Conservation (phyloP, 129 eudicot species). For the Centella asiatica region DNA sequence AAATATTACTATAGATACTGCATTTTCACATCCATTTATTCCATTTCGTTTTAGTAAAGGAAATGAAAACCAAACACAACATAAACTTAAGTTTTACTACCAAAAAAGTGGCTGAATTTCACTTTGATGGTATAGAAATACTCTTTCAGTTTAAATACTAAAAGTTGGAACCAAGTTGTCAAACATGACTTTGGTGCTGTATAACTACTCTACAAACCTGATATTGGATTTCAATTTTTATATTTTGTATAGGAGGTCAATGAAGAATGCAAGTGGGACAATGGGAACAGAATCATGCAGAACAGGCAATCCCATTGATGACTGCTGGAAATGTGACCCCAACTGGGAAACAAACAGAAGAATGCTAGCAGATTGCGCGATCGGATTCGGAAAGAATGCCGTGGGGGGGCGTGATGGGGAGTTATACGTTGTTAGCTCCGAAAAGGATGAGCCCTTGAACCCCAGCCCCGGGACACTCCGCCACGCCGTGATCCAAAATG, state of each 20-base stretch:
- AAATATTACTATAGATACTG: too few species aligned
- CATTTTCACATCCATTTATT: too few species aligned
- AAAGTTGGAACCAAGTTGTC: too few species aligned
- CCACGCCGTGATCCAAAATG: slow-evolving; percentile 40
- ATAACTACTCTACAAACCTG: too few species aligned
- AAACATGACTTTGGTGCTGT: too few species aligned
- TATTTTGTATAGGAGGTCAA: slow-evolving; percentile 22
- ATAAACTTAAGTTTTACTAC: too few species aligned
- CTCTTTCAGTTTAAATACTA: too few species aligned
- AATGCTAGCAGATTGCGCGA: slow-evolving; percentile 38
- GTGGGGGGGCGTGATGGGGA: slow-evolving; percentile 44
- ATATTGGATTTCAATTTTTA: neutral
- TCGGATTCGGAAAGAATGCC: slow-evolving; percentile 43
- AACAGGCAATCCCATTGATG: slow-evolving; percentile 48
- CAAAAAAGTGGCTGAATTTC: too few species aligned
- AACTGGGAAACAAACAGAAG: slow-evolving; percentile 42
- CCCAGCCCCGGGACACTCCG: slow-evolving; percentile 39
- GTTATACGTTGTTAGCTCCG: slow-evolving; percentile 26
- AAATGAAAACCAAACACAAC: too few species aligned
- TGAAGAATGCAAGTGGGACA: slow-evolving; percentile 18
- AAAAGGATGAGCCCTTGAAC: slow-evolving; percentile 27
- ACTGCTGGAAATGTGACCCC: slow-evolving; percentile 48
- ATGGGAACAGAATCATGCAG: slow-evolving; percentile 24
- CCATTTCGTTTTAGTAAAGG: too few species aligned
- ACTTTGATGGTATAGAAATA: too few species aligned